Evolutionary conservation across 495 filamentous ascomycete species (phyloP), one percentile per base, ranked within the genome.

Genomic region (Daldinia vernicosa): DNA sequence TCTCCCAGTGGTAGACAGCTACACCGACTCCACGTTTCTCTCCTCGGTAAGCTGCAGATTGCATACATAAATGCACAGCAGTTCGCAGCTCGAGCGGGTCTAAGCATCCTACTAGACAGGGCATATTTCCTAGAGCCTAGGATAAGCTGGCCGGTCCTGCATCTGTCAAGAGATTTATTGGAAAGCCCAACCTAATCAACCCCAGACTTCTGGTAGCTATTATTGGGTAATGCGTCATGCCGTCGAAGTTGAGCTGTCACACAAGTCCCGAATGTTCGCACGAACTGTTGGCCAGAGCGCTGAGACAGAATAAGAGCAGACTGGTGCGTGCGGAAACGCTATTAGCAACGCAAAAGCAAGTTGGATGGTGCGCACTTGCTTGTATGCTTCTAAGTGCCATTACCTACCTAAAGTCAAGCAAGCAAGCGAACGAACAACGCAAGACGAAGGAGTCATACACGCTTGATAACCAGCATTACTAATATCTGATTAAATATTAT

Each of bases 201-300:
- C 64, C 43, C 60, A 67, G 64, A 64, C 3, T 15, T 55, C 37
- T n/a, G 40, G 14, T 14, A 26, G 19, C 55, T 61, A 69, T 24
- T 6, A 69, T 69, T 67, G 59, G 67, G 39, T 24, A 28, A 67
- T 28, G 3, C 22, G 24, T 17, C 26, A 40, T 61, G 14, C 60
- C 51, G 58, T 63, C 59, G 11, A 67, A 70, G 72, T 70, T 70
- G 70, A 76, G 66, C 57, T 76, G 74, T 76, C 74, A 76, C 74
- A 75, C 64, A 66, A 66, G 54, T 77, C 72, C 76, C 75, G 75
- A 75, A 63, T 59, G 70, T 62, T 75, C 65, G 73, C 73, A 80
- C 74, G 79, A 83, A 82, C 82, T 68, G 68, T 51, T 84, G 82
- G 77, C 69, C 79, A 77, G 67, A 76, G 82, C 81, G 77, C 69